Base-by-base conservation (phyloP, 2,329 filamentous ascomycete genomes). In the Talaromyces piceae region DNA sequence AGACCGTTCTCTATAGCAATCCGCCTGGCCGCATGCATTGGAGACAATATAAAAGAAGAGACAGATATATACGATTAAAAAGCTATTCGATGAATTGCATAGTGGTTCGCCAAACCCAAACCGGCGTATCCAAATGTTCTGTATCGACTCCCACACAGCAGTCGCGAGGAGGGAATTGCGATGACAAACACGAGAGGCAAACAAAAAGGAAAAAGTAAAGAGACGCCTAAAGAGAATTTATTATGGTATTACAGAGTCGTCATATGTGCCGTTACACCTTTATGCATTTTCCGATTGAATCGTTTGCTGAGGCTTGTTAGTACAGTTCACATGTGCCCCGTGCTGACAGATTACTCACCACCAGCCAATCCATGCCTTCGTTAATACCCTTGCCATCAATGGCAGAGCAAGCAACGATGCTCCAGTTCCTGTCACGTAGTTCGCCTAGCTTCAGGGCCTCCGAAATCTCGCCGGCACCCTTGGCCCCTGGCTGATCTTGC, bases 351-450 rank as follows among this genome's bases (percentile, higher is more conserved):
- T 50, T n/a, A 77, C 77, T 72, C 72, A 91, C 88, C 77, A 94
- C 90, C 67, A 98, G 77, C 93, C 93, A 98, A 72, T 98, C 93
- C 93, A 98, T 98, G 54, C 93, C 93, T 73, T 98, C 93, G 57
- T 86, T 88, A 41, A 98, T 88, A 68, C 93, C 93, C 63, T 87
- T 87, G 41, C 93, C 93, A 67, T 96, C 93, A 51, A 98, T 91
- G 12, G 93, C 93, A 59, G 88, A 95, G 71, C 93, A 98, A 20
- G 91, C 91, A 68, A 98, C 90, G 67, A 98, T 98, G 71, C 90
- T 97, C 93, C 93, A 98, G 77, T 97, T 98, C 63, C 93, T 81
- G 70, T 98, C 93, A 62, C 91, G 86, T 67, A 98, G 75, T 71
- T 96, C 90, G 49, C 89, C 91, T 59, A 98, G 73, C 62, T 86